These are phyloP conservation scores for Leersia perrieri DNA, from an alignment of 176 grass and related monocot species.

Conservation along the genomic window DNA sequence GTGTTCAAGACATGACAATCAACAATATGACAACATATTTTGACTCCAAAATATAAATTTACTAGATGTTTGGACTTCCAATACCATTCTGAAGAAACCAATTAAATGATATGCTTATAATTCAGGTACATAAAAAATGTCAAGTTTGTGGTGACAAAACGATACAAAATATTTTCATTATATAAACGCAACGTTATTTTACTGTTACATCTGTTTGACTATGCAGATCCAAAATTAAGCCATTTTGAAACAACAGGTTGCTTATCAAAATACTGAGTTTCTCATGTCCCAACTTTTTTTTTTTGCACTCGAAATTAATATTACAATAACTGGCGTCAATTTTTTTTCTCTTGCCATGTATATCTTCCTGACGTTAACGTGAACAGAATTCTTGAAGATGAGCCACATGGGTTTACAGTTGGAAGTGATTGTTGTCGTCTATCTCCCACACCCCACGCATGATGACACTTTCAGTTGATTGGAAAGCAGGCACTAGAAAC, in stretches of 20 bases:
- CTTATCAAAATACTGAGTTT: neutral
- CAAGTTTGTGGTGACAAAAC: neutral
- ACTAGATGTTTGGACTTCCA: neutral
- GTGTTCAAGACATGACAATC: slow-evolving; percentile 1
- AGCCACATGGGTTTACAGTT: neutral
- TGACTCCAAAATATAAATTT: neutral
- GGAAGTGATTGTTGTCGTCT: neutral
- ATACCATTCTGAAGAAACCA: neutral
- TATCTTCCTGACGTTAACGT: neutral
- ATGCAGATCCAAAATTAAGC: neutral
- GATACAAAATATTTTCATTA: neutral
- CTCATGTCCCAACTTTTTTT: no score
- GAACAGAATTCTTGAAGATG: neutral
- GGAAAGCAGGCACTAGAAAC: neutral
- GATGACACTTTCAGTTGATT: neutral
- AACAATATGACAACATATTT: neutral
- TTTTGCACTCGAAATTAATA: no score
- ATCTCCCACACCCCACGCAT: no score
- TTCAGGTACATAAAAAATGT: neutral
- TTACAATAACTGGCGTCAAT: no score
- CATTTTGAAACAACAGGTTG: neutral
- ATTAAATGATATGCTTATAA: neutral
- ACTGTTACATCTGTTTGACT: neutral
- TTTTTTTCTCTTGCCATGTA: no score
- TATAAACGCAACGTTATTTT: neutral